Evolutionary conservation across 2,329 filamentous ascomycete species (phyloP).

Genomic region (Colletotrichum filicis): DNA sequence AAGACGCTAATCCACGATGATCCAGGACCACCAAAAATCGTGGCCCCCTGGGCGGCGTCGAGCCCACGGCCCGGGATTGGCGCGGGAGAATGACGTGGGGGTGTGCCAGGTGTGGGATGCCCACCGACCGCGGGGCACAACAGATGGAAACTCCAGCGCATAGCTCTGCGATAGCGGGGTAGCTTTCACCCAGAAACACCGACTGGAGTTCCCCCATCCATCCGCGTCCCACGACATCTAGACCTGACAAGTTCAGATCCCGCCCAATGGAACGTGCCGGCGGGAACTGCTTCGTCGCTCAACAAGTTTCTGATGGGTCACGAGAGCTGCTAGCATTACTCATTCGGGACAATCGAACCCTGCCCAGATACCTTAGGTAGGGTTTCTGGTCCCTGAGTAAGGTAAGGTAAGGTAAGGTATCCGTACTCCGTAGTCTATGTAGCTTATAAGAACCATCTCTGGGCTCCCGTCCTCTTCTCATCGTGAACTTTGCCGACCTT

Average conservation of each 20-base stretch:
- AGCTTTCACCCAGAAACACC: conserved; percentile 13
- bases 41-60: neutral
- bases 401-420: neutral
- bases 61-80: conserved; percentile 27
- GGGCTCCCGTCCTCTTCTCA: neutral
- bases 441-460: conserved; percentile 10
- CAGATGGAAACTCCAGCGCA: conserved; percentile 4
- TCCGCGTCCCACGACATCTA: neutral
- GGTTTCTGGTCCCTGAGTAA: neutral
- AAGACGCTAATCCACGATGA: neutral
- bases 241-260: too few species aligned
- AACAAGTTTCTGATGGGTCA: conserved; percentile 19
- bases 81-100: conserved; percentile 33
- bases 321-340: conserved; percentile 19
- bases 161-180: conserved; percentile 25
- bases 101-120: neutral
- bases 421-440: neutral
- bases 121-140: conserved; percentile 23
- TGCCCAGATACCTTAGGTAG: neutral
- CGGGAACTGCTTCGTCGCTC: neutral
- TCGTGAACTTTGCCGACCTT: neutral
- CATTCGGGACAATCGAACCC: conserved; percentile 1
- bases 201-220: neutral
- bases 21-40: neutral
- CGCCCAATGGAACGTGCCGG: too few species aligned